Base-by-base conservation (phyloP, 208 protist genomes). In the Acanthamoeba healyi region DNA sequence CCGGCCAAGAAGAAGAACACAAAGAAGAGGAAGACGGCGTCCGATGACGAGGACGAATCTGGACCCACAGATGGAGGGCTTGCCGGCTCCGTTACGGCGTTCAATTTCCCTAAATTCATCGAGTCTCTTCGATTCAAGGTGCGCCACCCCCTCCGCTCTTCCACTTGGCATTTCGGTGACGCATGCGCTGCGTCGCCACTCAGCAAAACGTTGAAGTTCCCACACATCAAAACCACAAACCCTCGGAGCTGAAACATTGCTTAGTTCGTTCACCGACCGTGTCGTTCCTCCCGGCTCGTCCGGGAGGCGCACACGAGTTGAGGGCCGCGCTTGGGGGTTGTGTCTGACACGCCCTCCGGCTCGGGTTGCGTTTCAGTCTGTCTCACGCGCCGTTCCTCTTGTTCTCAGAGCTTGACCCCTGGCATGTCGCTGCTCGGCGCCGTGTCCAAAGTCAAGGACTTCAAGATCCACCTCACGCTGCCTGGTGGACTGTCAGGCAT, bases 391-490 rank as follows among this genome's bases (percentile, higher is more conserved):
- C 46, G 22, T 34, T 36, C 2, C 4, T 9, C 12, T 17, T 38
- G 15, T 10, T 65, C 24, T 0, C 19, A 90, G 82, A 42, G 1
- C 34, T 42, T 90, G 42, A 32, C 82, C 34, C 54, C 58, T 9
- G 90, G 90, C 63, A 94, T 86, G 90, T 70, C 51, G n/a, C 32
- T 94, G 65, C 90, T 94, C 3, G 90, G 67, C 24, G 63, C 67
- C 22, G 72, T 94, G 26, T 26, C 26, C n/a, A 61, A 32, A 29
- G 24, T 94, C 67, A 94, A 94, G 67, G 90, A 94, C 90, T 72
- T 86, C 34, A 67, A 81, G 44, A 86, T 94, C 14, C 29, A 56
- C 6, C 32, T 94, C 38, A 36, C n/a, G 6, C 49, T 94, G 63
- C 90, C 90, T 0, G 65, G 46, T 42, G 86, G 86, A 15, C 40